Evolutionary conservation across 176 grass and related monocot genomes (phyloP), one percentile per base, ranked within the genome.

Genomic region (Triticum monococcum): DNA sequence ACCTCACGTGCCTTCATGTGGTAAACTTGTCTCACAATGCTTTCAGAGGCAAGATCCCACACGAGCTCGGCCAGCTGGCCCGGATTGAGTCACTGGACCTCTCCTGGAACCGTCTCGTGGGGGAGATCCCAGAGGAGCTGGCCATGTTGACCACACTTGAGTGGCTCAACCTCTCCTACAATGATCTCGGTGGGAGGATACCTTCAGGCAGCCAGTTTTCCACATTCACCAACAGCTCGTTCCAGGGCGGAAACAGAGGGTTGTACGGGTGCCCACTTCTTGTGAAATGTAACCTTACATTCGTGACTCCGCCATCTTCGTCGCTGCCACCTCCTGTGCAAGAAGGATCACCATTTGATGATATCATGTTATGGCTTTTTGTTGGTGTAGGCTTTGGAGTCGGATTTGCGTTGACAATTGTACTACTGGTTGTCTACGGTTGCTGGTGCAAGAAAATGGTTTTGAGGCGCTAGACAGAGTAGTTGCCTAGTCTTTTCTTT

Each of bases 101-200:
- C 68, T 84, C 82, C 2, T 71, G 80, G 84, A 91, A 91, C 46
- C 0, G 14, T 13, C 79, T 91, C 57, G 66, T 76, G 0, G 68
- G 89, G 60, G 3, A 31, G 40, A 89, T 94, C 33, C 92, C 88
- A 1, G 6, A 12, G 52, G 72, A 79, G 41, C 72, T 93, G 1
- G 78, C 85, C 3, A 14, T 50, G 36, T n/a, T 90, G 59, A 77
- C 40, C 7, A 68, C 46, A 4, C 81, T 93, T 33, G 26, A 62
- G 28, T 43, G 78, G 36, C 57, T 93, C 35, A 30, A 88, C 71
- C 22, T 90, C n/a, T 30, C 38, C 8, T 50, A 88, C 4, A 90
- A 93, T 59, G 75, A 32, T 20, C 77, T 93, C 35, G 76, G 56
- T 2, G 82, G 88, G 3, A 28, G 12, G 13, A 93, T 93, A 59